These are phyloP conservation scores for Kondoa subrosea DNA, from an alignment of 768 basidiomycete genomes.

Conservation along the genomic window DNA sequence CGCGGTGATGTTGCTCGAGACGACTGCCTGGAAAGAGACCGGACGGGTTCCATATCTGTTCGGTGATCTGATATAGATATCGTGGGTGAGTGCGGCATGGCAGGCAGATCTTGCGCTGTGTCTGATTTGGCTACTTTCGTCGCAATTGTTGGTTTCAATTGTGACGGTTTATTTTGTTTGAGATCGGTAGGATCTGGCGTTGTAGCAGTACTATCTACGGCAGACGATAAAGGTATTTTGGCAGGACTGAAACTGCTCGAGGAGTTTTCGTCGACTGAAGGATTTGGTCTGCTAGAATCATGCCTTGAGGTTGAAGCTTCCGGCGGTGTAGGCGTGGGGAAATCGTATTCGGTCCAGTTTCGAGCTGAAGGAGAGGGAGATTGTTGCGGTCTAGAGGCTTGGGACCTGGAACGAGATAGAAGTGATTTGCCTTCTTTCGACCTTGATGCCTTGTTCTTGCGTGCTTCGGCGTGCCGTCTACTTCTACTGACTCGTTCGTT, in stretches of 20 bases:
- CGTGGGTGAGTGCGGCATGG: background rate
- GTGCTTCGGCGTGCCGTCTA: conserved; percentile 61
- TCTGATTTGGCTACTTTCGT: background rate
- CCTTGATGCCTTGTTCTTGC: conserved; percentile 40
- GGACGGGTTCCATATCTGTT: background rate
- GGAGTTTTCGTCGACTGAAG: no score
- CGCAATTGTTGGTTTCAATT: no score
- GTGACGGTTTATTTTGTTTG: background rate
- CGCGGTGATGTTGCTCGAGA: background rate
- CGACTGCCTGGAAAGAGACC: background rate
- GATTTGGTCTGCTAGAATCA: no score
- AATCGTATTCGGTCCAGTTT: background rate
- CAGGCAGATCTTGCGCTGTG: background rate
- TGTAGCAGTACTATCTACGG: background rate
- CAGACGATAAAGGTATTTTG: background rate
- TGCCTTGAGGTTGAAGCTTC: background rate
- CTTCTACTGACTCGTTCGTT: conserved; percentile 92
- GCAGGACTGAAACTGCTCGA: background rate
- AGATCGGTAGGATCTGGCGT: background rate
- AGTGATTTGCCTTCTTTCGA: background rate
- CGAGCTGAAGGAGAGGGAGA: background rate
- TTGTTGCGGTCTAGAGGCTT: background rate
- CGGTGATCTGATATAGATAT: background rate
- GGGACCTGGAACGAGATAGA: background rate
- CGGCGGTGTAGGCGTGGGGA: background rate